Evolutionary conservation across 2,329 filamentous ascomycete genomes (phyloP), one percentile per base, ranked within the genome.

Genomic region (Arthroderma sp.): DNA sequence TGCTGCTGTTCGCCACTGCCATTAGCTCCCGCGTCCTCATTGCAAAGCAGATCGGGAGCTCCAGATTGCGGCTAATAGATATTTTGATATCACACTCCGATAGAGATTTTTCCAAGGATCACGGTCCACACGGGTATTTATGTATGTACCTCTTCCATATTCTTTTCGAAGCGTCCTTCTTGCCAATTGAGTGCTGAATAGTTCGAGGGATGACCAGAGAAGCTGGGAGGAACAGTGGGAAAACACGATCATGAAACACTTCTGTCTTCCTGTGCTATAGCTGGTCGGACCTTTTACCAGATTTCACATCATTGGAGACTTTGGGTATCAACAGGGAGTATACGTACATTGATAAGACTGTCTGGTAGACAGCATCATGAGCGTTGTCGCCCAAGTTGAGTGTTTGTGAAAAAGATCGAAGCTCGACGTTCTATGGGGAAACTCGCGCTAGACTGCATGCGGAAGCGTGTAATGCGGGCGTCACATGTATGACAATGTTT

Each of bases 271-370:
- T 11, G n/a, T 34, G 29, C 30, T 44, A 50, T 53, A 38, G 15
- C 15, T 28, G 29, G 60, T 67, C 64, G 61, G 64, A 67, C 63
- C 64, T 67, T 67, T 67, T 67, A 67, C 64, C 64, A 67, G 58
- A 47, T 53, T 52, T 60, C 46, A 48, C 64, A 67, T 67, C 64
- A 65, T 61, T 47, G 63, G 64, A 66, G 61, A 60, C 36, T 43
- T 36, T 39, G 40, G 31, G 30, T 8, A 33, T 40, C 29, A 31
- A 8, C 39, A 30, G 37, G 27, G 29, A 38, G 10, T 27, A 11
- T 22, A 29, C 30, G 22, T 10, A 34, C 15, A 34, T 9, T 9
- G 32, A 34, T 11, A 34, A 11, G 9, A 34, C 9, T 9, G 32
- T 9, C 9, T 9, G 11, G 2, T 34, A 34, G 32, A 11, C 15